Conservation (phyloP, 306 rosid species). For the Citrullus mucosospermus region DNA sequence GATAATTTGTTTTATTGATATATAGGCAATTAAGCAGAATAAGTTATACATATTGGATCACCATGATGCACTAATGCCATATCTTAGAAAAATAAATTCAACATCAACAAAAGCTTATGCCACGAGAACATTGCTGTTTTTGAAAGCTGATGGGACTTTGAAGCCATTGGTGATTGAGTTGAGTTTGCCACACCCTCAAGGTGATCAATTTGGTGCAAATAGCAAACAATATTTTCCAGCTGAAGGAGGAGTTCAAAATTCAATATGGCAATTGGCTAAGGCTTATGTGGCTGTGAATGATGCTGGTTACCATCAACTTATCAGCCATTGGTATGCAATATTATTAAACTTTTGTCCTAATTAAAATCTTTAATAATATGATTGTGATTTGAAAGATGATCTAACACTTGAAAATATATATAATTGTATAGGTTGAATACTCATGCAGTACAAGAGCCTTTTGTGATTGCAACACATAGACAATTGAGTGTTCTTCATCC, state of each 20-base stretch:
- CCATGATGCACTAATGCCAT: constrained; percentile 66
- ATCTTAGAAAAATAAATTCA: constrained; percentile 43
- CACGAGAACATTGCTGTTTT: constrained; percentile 52
- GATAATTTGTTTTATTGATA: no score
- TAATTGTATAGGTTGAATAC: constrained; percentile 42
- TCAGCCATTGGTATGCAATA: constrained; percentile 36
- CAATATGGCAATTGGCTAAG: constrained; percentile 71
- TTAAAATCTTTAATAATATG: no score
- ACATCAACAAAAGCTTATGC: constrained; percentile 55
- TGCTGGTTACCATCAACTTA: constrained; percentile 62
- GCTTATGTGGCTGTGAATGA: constrained; percentile 61
- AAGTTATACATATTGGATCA: constrained; percentile 60
- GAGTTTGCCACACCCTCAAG: constrained; percentile 52
- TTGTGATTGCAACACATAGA: constrained; percentile 60
- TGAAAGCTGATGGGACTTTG: constrained; percentile 51
- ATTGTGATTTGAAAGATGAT: background rate
- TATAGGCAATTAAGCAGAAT: constrained; percentile 39
- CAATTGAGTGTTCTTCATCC: constrained; percentile 81
- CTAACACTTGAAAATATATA: background rate
- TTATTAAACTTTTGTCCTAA: no score
- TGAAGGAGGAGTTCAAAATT: constrained; percentile 34
- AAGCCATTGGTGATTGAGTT: constrained; percentile 68
- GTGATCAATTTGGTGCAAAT: constrained; percentile 39
- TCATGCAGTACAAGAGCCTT: constrained; percentile 71
- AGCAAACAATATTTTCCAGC: constrained; percentile 50